Base-by-base conservation (phyloP, 441 rosid genomes). In the Mallotus repandus region DNA sequence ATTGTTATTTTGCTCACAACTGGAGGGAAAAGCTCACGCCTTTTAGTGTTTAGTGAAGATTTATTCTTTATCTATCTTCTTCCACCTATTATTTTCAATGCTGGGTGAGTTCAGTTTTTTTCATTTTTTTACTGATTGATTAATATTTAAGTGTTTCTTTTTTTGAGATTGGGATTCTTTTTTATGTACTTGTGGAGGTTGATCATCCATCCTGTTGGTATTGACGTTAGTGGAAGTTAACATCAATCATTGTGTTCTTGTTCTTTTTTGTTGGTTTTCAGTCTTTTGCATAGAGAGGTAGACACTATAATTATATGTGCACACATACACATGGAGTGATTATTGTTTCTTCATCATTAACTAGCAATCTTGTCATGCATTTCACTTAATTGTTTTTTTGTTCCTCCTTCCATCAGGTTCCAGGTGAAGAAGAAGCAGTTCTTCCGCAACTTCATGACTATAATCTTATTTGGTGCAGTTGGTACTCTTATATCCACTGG, bases 351-450 rank as follows among this genome's bases (percentile, higher is more conserved):
- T 35, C 41, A 35, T 35, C 41, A 35, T 35, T 35, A 35, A 35
- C 5, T 35, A 35, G 41, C 41, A 35, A 35, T 35, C 41, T 35
- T 35, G 41, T 4, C 1, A 35, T 35, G 41, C 11, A 8, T 7
- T 46, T 46, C 50, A 4, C 9, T 46, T 1, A 0, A 18, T 74
- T 18, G 1, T 9, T 68, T 59, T 49, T 66, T 69, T 21, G 21
- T 15, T 32, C 48, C 19, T 18, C 38, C 55, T 14, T 18, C 8
- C 46, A 63, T 25, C 85, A 94, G 99, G 78, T 94, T 94, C 81
- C 98, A 92, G 78, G 99, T 94, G 83, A 94, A 94, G 88, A 94
- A 94, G 89, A 94, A 94, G 87, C 96, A 89, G 68, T 94, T 94
- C 83, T 94, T 94, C 73, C 94, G 91, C 78, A 94, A 94, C 80